Base-by-base conservation (phyloP, 2,329 filamentous ascomycete species). In the Lecanoromycetidae sp. region DNA sequence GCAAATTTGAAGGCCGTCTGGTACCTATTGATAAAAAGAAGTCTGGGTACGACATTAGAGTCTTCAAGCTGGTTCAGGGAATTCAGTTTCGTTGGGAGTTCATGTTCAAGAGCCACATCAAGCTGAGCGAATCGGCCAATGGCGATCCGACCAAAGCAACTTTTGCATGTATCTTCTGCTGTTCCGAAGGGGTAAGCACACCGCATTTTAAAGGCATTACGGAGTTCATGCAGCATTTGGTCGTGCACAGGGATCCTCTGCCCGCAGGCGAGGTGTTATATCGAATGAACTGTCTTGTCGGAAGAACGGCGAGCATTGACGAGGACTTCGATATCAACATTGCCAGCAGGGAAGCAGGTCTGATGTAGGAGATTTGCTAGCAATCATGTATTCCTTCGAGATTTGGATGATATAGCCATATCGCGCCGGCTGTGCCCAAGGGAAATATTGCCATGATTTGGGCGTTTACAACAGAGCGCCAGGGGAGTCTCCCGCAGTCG, bases 251-350 rank as follows among this genome's bases (percentile, higher is more conserved):
- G 40, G 56, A 54, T 7, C 48, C 50, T 12, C 53, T 55, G 36
- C 61, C 65, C 6, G 57, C 57, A 5, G 57, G 64, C 15, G 63
- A 65, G 30, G 56, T 69, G 48, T 50, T 65, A 43, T 62, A 66
- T 45, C 58, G 63, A 42, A 65, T 67, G n/a, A 61, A 61, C n/a
- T 68, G 66, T 54, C 61, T 72, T 30, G 55, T 64, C 19, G 67
- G 66, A 22, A 56, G 63, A 30, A 50, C 66, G 19, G 68, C 67
- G 7, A 53, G 52, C 1, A 56, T 61, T 13, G 54, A 57, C 10
- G 69, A 71, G 53, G 63, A 66, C 27, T 72, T 71, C 56, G 70
- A 72, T 56, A 61, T 73, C 38, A 71, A 71, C 54, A 60, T 72
- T 27, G 34, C 45, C 13, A 36, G 42, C 12, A 49, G 33, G 20